These are phyloP conservation scores for Kentomonas sorsogonicus DNA, from an alignment of 208 protist genomes.

Conservation along the genomic window DNA sequence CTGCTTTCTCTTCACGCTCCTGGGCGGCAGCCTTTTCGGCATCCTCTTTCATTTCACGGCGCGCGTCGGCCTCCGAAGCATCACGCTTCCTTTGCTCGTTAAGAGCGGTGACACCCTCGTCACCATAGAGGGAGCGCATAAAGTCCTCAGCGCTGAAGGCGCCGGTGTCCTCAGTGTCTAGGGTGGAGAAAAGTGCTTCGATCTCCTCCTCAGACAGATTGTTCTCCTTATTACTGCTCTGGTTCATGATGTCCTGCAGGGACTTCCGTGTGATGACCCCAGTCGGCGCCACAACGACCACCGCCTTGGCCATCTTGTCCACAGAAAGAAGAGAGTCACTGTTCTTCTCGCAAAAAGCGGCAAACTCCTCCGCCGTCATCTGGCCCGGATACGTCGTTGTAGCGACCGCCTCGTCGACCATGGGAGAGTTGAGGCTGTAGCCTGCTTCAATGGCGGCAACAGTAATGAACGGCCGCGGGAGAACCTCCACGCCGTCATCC, in stretches of 20 bases:
- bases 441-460: conserved; percentile 80
- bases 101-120: conserved; percentile 43
- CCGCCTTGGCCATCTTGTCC: conserved; percentile 57
- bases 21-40: conserved; percentile 13
- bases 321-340: conserved; percentile 34
- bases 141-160: conserved; percentile 59
- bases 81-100: conserved; percentile 15
- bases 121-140: conserved; percentile 74
- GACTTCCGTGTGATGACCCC: conserved; percentile 70
- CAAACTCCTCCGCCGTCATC: conserved; percentile 72
- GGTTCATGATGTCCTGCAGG: conserved; percentile 50
- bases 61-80: conserved; percentile 15
- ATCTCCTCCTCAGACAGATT: conserved; percentile 62
- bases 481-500: conserved; percentile 57
- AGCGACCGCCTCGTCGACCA: conserved; percentile 47
- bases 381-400: conserved; percentile 51
- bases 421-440: conserved; percentile 51
- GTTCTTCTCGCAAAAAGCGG: conserved; percentile 58
- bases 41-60: conserved; percentile 8
- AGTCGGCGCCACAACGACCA: conserved; percentile 61
- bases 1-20: neutral
- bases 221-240: conserved; percentile 33
- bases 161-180: conserved; percentile 70
- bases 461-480: conserved; percentile 51
- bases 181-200: conserved; percentile 67